Conservation (phyloP, 164 flowering plant species). For the Dillenia turbinata region DNA sequence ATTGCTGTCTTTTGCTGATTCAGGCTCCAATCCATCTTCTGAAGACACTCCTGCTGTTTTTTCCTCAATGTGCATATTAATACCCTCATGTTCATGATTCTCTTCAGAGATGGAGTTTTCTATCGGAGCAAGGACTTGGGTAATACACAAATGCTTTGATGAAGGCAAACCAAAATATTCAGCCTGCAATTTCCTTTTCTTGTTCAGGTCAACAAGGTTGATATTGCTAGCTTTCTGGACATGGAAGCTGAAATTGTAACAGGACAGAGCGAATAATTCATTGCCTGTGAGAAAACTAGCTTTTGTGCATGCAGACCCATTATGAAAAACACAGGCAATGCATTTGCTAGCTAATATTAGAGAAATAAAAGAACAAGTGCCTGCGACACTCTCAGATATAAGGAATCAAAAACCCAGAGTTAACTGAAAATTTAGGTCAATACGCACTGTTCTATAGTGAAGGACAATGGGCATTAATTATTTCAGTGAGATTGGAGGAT, state of each 20-base stretch:
- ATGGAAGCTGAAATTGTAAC: conserved; percentile 18
- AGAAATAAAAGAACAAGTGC: too few species aligned
- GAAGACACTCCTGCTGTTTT: conserved; percentile 2
- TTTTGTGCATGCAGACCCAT: not conserved
- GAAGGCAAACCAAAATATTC: conserved; percentile 44
- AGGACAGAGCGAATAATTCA: not conserved
- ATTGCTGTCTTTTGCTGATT: conserved; percentile 53
- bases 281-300: not conserved
- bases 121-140: conserved; percentile 13
- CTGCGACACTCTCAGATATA: too few species aligned
- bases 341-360: too few species aligned
- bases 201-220: conserved; percentile 22
- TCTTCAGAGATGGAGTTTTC: conserved; percentile 3
- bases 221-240: conserved; percentile 3
- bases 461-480: too few species aligned
- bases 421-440: too few species aligned
- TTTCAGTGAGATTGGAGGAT: too few species aligned
- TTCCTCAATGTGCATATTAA: not conserved
- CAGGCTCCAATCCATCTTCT: conserved; percentile 19
- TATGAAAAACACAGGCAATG: too few species aligned
- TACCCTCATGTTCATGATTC: conserved; percentile 10
- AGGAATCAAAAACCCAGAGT: too few species aligned
- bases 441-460: too few species aligned
- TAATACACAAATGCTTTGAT: conserved; percentile 44
- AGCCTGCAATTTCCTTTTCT: conserved; percentile 60